Conservation (phyloP, 768 basidiomycete species). For the Hortiboletus campestris region DNA sequence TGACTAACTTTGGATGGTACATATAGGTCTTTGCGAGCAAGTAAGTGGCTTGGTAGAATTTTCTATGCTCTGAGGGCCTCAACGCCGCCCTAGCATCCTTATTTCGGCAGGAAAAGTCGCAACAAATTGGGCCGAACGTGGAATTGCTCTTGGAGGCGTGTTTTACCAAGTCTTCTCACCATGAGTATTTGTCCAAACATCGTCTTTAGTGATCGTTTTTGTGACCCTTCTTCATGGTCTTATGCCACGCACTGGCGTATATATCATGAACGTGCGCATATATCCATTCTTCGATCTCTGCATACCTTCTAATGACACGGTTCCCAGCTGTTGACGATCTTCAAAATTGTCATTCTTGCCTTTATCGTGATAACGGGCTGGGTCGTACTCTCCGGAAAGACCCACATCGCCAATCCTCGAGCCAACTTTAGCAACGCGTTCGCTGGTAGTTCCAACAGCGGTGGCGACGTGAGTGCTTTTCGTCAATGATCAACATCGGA, state of each 20-base stretch:
- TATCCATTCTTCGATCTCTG: background rate
- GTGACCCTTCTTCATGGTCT: conserved; percentile 52
- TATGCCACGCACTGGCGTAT: conserved; percentile 46
- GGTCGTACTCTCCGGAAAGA: conserved; percentile 59
- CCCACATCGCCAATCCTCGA: conserved; percentile 51
- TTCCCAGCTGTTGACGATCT: conserved; percentile 42
- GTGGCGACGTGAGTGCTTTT: conserved; percentile 40
- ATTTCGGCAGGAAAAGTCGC: conserved; percentile 41
- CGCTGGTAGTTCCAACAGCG: conserved; percentile 50
- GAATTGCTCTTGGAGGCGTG: conserved; percentile 56
- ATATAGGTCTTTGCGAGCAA: conserved; percentile 37
- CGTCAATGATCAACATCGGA: background rate
- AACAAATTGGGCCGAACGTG: conserved; percentile 50
- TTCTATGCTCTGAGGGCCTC: too few species aligned
- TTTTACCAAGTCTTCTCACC: background rate
- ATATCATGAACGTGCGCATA: conserved; percentile 50
- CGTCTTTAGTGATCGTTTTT: conserved; percentile 44
- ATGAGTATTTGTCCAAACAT: background rate
- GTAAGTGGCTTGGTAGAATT: conserved; percentile 10
- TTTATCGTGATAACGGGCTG: conserved; percentile 58
- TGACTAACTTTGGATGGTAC: background rate
- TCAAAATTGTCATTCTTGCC: conserved; percentile 55
- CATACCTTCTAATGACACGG: conserved; percentile 8
- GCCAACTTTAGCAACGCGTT: conserved; percentile 59
- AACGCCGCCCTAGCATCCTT: conserved; percentile 40